These are phyloP conservation scores for Coemansia sp. DNA, from an alignment of 192 early-diverging fungal genomes.

Conservation along the genomic window DNA sequence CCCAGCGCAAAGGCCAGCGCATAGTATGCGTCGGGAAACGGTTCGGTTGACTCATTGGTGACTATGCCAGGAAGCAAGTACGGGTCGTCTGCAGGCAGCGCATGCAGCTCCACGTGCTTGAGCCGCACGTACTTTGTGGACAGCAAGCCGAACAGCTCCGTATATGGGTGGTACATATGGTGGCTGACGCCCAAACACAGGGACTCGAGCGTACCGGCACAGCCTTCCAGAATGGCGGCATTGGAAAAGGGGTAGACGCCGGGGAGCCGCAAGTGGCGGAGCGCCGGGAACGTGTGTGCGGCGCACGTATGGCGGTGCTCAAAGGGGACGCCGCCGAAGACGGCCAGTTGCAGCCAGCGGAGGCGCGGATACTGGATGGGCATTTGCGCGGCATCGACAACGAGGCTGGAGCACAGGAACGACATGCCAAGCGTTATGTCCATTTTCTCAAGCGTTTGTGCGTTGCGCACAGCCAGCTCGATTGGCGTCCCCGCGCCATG, in stretches of 20 bases:
- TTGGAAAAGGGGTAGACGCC: constrained; percentile 23
- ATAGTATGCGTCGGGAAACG: neutral
- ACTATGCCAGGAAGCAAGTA: neutral
- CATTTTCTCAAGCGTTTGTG: neutral
- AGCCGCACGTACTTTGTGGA: neutral
- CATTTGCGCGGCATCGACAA: neutral
- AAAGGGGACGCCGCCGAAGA: constrained; percentile 13
- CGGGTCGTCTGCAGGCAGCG: neutral
- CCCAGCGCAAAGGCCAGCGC: neutral
- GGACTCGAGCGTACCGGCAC: neutral
- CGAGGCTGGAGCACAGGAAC: neutral
- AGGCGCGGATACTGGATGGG: constrained; percentile 13
- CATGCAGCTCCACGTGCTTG: neutral
- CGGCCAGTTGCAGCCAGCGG: constrained; percentile 6
- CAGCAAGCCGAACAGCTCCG: neutral
- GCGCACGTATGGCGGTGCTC: neutral
- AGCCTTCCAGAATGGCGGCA: neutral
- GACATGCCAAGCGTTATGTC: neutral
- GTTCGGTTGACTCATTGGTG: neutral
- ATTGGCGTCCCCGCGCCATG: neutral
- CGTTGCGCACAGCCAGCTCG: neutral
- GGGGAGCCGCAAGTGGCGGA: constrained; percentile 7
- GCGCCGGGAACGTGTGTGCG: constrained; percentile 8
- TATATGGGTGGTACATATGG: neutral
- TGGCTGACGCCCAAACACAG: constrained; percentile 11